Conservation (phyloP, 257 asterid genomes). For the Ocimum tenuiflorum region DNA sequence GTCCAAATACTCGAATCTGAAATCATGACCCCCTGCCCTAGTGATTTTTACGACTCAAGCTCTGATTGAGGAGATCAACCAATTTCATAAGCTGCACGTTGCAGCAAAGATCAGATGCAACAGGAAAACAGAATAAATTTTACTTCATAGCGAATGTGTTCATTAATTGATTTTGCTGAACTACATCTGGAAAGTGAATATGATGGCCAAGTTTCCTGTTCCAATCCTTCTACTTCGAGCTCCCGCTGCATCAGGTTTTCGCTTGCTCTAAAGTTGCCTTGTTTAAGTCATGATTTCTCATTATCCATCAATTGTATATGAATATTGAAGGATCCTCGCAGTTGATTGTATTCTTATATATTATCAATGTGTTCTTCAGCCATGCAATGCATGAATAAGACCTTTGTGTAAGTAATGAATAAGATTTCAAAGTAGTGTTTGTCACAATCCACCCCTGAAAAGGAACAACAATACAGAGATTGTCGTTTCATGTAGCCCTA, state of each 20-base stretch:
- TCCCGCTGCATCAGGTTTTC: conserved; percentile 11
- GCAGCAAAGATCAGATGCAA: conserved; percentile 21
- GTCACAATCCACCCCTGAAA: background rate
- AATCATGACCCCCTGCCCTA: conserved; percentile 86
- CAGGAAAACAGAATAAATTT: conserved; percentile 15
- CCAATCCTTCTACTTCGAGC: background rate
- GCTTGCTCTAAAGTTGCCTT: background rate
- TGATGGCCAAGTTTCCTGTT: background rate
- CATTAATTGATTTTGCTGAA: conserved; percentile 37
- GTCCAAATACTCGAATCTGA: conserved; percentile 87
- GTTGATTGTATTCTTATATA: conserved; percentile 9
- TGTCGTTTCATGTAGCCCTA: conserved; percentile 24
- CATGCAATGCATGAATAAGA: too few species aligned
- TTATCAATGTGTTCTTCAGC: too few species aligned
- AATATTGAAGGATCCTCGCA: background rate
- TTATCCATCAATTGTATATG: background rate
- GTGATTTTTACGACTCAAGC: conserved; percentile 84
- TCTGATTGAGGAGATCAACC: conserved; percentile 46
- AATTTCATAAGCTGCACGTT: conserved; percentile 24
- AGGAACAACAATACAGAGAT: background rate
- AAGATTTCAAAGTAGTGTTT: too few species aligned
- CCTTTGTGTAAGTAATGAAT: too few species aligned
- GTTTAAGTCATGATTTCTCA: conserved; percentile 9
- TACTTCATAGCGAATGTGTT: conserved; percentile 7
- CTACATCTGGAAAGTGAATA: background rate